These are phyloP conservation scores for Daldinia sp. DNA, from an alignment of 2,329 filamentous ascomycete species.

Conservation along the genomic window DNA sequence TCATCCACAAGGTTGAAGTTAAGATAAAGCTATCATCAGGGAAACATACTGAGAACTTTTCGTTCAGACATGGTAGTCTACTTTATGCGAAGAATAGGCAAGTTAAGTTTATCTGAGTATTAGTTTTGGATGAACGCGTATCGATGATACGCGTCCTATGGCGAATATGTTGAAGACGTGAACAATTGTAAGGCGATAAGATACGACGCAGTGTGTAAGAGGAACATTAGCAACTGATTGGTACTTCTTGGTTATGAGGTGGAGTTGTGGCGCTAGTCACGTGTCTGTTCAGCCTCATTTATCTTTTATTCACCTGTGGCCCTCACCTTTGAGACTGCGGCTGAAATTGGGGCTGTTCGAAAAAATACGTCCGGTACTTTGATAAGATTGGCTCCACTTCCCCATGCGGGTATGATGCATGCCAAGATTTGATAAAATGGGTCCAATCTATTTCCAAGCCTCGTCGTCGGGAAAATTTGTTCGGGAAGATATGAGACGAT, in stretches of 20 bases:
- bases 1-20: not conserved
- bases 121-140: not conserved
- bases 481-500: slow-evolving; percentile 5
- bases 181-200: slow-evolving; percentile 18
- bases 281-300: slow-evolving; percentile 32
- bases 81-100: not conserved
- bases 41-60: slow-evolving; percentile 55
- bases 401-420: slow-evolving; percentile 38
- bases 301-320: slow-evolving; percentile 26
- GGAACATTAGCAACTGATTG: slow-evolving; percentile 1
- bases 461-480: slow-evolving; percentile 7
- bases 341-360: slow-evolving; percentile 30
- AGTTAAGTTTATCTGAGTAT: not conserved
- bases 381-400: slow-evolving; percentile 30
- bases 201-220: slow-evolving; percentile 13
- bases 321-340: slow-evolving; percentile 26
- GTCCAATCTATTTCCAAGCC: slow-evolving; percentile 3
- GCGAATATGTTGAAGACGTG: slow-evolving; percentile 24
- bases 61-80: slow-evolving; percentile 57
- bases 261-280: slow-evolving; percentile 33
- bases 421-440: slow-evolving; percentile 32
- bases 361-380: slow-evolving; percentile 14
- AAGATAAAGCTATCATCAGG: not conserved
- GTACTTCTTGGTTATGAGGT: not conserved
- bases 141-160: slow-evolving; percentile 12